Evolutionary conservation across 2,329 filamentous ascomycete species (phyloP).

Genomic region (Bipolaris gigantea): DNA sequence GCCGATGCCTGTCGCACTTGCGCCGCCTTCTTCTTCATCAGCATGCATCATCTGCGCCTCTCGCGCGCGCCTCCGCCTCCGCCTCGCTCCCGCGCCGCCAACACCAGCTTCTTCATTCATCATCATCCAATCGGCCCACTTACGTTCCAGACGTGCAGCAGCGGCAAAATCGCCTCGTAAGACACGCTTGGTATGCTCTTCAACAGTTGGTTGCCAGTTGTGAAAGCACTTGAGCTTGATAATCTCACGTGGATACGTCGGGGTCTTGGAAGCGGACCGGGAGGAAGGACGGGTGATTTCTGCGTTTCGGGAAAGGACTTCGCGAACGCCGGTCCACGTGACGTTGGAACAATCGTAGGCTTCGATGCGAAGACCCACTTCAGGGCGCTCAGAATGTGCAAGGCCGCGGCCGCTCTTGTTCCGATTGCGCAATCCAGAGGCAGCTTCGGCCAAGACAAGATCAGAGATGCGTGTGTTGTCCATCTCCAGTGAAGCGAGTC

Average conservation of each 20-base stretch:
- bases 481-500: slow-evolving; percentile 74
- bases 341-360: slow-evolving; percentile 91
- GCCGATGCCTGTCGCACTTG: slow-evolving; percentile 39
- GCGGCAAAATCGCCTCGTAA: slow-evolving; percentile 72
- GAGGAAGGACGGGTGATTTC: slow-evolving; percentile 61
- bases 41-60: slow-evolving; percentile 80
- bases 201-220: slow-evolving; percentile 90
- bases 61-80: slow-evolving; percentile 74
- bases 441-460: slow-evolving; percentile 80
- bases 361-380: slow-evolving; percentile 70
- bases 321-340: slow-evolving; percentile 87
- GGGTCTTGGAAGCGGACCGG: slow-evolving; percentile 30
- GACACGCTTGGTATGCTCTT: slow-evolving; percentile 89
- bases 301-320: slow-evolving; percentile 83
- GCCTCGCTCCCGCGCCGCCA: slow-evolving; percentile 63
- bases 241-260: slow-evolving; percentile 73
- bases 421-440: slow-evolving; percentile 73
- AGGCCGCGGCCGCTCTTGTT: slow-evolving; percentile 50
- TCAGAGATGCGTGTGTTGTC: slow-evolving; percentile 94
- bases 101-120: slow-evolving; percentile 80
- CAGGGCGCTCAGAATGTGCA: slow-evolving; percentile 36
- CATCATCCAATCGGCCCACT: slow-evolving; percentile 95
- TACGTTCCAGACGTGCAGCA: slow-evolving; percentile 78
- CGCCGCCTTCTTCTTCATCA: slow-evolving; percentile 71
- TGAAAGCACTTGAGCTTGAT: slow-evolving; percentile 93